Percentiles rank a stretch among this genome's conserved stretches.
Conservation (phyloP, 441 rosid species). For the Erysimum cheiri region DNA sequence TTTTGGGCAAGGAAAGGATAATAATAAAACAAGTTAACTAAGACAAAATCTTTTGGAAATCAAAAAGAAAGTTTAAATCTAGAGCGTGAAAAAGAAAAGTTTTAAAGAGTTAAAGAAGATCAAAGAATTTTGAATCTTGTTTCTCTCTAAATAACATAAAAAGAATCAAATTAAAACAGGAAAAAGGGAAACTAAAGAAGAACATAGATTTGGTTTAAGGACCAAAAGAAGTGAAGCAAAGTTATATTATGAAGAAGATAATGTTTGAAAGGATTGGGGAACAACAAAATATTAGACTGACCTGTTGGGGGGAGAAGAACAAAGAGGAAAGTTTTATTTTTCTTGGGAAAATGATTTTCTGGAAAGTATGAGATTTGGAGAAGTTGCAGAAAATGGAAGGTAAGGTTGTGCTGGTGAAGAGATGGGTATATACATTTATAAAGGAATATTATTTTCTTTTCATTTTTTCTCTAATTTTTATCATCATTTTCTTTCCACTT, state of each 20-base stretch:
- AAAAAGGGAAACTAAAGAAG: conserved; percentile 36
- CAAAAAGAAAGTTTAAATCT: conserved; percentile 3
- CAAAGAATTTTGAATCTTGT: conserved; percentile 26
- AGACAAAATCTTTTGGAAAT: conserved; percentile 13
- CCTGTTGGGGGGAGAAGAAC: conserved; percentile 53
- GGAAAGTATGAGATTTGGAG: conserved; percentile 49
- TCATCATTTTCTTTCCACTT: conserved; percentile 25
- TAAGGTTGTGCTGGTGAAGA: conserved; percentile 47
- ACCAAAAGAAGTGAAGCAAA: conserved; percentile 74
- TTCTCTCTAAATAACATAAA: conserved; percentile 20
- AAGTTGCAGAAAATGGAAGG: conserved; percentile 80
- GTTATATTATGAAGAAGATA: conserved; percentile 49
- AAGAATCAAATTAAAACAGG: conserved; percentile 20
- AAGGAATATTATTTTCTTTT: conserved; percentile 44
- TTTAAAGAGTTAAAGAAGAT: conserved; percentile 37
- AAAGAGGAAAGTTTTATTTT: conserved; percentile 42
- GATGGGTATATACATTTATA: conserved; percentile 69
- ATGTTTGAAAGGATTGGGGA: conserved; percentile 59
- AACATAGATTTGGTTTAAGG: conserved; percentile 44
- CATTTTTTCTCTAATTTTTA: conserved; percentile 4
- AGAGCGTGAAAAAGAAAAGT: conserved; percentile 12
- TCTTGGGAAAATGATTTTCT: conserved; percentile 54
- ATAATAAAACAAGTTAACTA: neutral
- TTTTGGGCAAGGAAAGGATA: neutral
- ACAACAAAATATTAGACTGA: conserved; percentile 49